Percentiles rank a stretch among this genome's conserved stretches.
phyloP scores from a whole-genome alignment of 2,329 filamentous ascomycete species.

The Pseudopithomyces chartarum region DNA sequence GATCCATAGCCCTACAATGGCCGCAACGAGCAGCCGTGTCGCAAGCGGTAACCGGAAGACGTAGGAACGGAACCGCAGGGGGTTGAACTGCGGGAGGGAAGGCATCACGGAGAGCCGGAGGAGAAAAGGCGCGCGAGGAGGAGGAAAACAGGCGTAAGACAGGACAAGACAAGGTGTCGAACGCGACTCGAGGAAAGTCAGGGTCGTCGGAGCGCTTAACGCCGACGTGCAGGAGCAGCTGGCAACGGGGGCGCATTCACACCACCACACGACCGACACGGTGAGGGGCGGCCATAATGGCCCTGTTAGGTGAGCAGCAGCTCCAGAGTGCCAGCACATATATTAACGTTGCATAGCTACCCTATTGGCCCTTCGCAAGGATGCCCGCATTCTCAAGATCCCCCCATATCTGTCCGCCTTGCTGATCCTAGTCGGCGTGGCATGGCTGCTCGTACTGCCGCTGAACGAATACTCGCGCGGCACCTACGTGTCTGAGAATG shows the following conservation, averaged over 20 bases:
- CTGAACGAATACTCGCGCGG: conserved; percentile 87
- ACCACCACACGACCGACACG: conserved; percentile 5
- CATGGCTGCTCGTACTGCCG: conserved; percentile 88
- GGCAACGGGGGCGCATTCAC: conserved; percentile 12
- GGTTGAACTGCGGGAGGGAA: conserved; percentile 67
- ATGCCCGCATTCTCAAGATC: conserved; percentile 80
- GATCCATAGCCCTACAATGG: conserved; percentile 73
- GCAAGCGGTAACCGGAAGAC: conserved; percentile 84
- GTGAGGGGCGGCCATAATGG: conserved; percentile 31
- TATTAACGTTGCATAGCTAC: conserved; percentile 50
- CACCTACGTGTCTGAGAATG: conserved; percentile 98
- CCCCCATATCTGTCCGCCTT: conserved; percentile 87
- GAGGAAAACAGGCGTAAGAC: conserved; percentile 10
- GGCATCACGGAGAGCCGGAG: conserved; percentile 38
- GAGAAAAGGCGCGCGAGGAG: conserved; percentile 1
- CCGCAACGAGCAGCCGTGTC: conserved; percentile 71
- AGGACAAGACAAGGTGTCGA: not conserved
- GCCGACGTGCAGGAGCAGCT: conserved; percentile 7
- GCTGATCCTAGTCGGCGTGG: conserved; percentile 81
- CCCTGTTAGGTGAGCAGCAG: conserved; percentile 39
- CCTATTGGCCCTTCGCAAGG: conserved; percentile 73
- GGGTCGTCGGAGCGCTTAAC: conserved; percentile 18
- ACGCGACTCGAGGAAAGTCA: conserved; percentile 7
- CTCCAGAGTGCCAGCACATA: not conserved
- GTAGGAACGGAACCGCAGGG: conserved; percentile 77